Base-by-base conservation (phyloP, 164 flowering plant genomes). In the Kalanchoe fedtschenkoi region DNA sequence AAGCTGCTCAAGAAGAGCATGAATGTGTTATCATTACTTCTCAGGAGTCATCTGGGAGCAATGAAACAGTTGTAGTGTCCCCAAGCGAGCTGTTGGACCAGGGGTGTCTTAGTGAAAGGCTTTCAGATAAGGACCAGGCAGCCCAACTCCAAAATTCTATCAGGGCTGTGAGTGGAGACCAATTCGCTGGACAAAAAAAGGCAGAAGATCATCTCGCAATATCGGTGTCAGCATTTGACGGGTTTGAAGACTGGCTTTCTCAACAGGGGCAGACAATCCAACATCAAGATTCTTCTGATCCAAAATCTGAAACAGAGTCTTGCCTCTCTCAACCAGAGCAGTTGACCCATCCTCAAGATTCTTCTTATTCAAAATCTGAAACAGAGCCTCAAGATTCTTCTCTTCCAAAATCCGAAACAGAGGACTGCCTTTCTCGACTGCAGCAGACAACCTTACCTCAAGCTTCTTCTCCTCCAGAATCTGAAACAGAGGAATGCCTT, bases 211-310 rank as follows among this genome's bases (percentile, higher is more conserved):
- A 8, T 22, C 22, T 1, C 24, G 54, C 13, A 22, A 47, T 47
- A 2, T 29, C 29, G 13, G 11, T 3, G 24, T 28, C 24, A 21
- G 54, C 28, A 47, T 47, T 47, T 7, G 24, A 22, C 10, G 54
- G 54, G 54, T 47, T 47, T 22, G 54, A 47, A 29, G 54, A 47
- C 7, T 47, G 54, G 54, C 54, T 47, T 47, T 21, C 54, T 6
- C 53, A 19, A 46, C 53, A 41, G 44, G 44, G 16, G 44, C 44
- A 41, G 44, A 41, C 16, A 17, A 41, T n/a, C n/a, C n/a, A n/a
- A n/a, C n/a, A n/a, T n/a, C n/a, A n/a, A n/a, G n/a, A n/a, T n/a
- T n/a, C n/a, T n/a, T n/a, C n/a, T n/a, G n/a, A n/a, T n/a, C n/a
- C n/a, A n/a, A n/a, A n/a, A n/a, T n/a, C n/a, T n/a, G n/a, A n/a